phyloP scores from a whole-genome alignment of 441 rosid genomes.

The Daphne laureola region DNA sequence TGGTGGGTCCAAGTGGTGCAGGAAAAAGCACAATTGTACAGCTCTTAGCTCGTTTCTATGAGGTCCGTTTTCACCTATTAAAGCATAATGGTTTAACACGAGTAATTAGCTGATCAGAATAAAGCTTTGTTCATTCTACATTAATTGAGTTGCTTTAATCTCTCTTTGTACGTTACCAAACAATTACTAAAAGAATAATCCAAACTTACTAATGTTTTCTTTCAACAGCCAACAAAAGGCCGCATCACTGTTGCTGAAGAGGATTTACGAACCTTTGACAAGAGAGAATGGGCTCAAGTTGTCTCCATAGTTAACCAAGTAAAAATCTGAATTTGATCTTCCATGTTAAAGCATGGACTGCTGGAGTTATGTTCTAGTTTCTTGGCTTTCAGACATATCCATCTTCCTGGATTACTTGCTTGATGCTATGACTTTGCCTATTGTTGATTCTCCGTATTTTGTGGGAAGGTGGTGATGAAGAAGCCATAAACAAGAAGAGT shows the following conservation, averaged over 20 bases:
- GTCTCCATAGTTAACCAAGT: conserved; percentile 96
- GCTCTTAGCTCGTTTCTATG: conserved; percentile 85
- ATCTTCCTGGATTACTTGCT: conserved; percentile 6
- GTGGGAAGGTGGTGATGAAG: conserved; percentile 1
- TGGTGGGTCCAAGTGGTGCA: conserved; percentile 94
- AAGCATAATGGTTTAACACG: too few relatives aligned
- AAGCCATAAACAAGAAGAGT: neutral
- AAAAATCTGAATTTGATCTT: conserved; percentile 13
- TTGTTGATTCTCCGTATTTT: neutral
- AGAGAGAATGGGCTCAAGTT: conserved; percentile 82
- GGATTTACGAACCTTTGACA: conserved; percentile 85
- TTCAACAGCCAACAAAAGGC: conserved; percentile 76
- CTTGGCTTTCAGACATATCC: neutral
- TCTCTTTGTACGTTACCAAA: neutral
- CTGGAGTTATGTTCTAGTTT: neutral
- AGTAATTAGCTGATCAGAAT: too few relatives aligned
- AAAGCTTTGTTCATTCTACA: conserved; percentile 5
- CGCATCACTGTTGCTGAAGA: conserved; percentile 79
- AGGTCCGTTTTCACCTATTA: conserved; percentile 33
- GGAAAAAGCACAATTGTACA: conserved; percentile 96
- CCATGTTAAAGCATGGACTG: neutral
- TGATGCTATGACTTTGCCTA: neutral
- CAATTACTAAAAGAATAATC: conserved; percentile 5
- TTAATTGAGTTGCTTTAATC: neutral
- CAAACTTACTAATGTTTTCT: conserved; percentile 17